Base-by-base conservation (phyloP, 257 asterid genomes). In the Solanum gracilifrons region DNA sequence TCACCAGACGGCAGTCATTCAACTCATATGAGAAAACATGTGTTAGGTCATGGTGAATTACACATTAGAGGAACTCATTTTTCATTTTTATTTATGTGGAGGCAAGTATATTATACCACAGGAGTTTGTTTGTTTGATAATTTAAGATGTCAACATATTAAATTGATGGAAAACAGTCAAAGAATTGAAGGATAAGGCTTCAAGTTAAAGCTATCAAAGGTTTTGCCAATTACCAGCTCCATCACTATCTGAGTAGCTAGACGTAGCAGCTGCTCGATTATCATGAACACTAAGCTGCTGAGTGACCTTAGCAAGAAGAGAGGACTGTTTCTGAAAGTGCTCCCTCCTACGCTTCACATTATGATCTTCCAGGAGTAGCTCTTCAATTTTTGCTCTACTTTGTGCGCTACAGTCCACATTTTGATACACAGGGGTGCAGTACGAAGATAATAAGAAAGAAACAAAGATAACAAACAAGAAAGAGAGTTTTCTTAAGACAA, bases 331-430 rank as follows among this genome's bases (percentile, higher is more conserved):
- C 71, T 89, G 88, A 69, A 21, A 87, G 29, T 86, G 84, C 80
- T 89, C 91, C 83, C 91, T 87, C 90, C 36, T 76, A 29, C 87
- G 79, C 76, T 89, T 89, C 66, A 85, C 91, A 80, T 89, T 89
- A 27, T 80, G 91, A 85, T 89, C 91, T 88, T 89, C 91, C 87
- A 48, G 60, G 31, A 89, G 76, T 25, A 89, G 88, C 84, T 89
- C 91, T 79, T 89, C 91, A 32, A 87, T 85, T 88, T 86, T 89
- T 29, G 88, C 55, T 32, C 74, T 69, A 79, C 91, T 89, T 87
- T 89, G 91, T 13, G 85, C 85, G 36, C 91, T 89, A 82, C 76
- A 36, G 83, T 66, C 62, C 36, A 82, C 35, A 29, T 13, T 68
- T 82, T 15, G 37, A 39, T 29, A 69, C 32, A 46, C 35, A 20